Percentiles rank a stretch among this genome's conserved stretches.
phyloP scores from a whole-genome alignment of 2,329 filamentous ascomycete genomes.

The Neonectria ditissima region DNA sequence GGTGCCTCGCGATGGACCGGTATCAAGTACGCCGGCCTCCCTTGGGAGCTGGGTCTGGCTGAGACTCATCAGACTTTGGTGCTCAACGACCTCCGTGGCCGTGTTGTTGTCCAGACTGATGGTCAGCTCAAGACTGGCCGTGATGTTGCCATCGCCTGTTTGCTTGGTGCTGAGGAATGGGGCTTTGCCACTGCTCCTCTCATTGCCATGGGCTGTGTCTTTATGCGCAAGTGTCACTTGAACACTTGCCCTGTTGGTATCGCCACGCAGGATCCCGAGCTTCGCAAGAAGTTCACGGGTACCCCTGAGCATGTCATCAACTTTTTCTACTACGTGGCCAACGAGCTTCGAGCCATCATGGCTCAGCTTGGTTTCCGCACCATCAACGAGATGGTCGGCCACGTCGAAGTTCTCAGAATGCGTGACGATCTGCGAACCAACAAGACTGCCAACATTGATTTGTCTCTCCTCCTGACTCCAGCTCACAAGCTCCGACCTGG shows the following conservation, averaged over 20 bases:
- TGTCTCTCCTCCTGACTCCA: constrained; percentile 92
- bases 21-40: constrained; percentile 97
- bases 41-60: constrained; percentile 95
- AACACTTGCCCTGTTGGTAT: constrained; percentile 94
- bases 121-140: constrained; percentile 92
- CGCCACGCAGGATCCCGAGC: constrained; percentile 93
- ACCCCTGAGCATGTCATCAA: constrained; percentile 98
- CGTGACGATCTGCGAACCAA: constrained; percentile 87
- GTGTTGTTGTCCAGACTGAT: constrained; percentile 96
- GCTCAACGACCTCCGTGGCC: constrained; percentile 92
- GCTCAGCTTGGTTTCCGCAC: constrained; percentile 93
- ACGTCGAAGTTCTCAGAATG: constrained; percentile 86
- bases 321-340: constrained; percentile 98
- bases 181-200: constrained; percentile 95
- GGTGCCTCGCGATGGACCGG: constrained; percentile 98
- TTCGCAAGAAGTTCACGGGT: constrained; percentile 92
- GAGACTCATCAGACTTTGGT: constrained; percentile 98
- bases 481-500: constrained; percentile 96
- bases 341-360: constrained; percentile 97
- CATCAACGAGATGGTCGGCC: constrained; percentile 98
- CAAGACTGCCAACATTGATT: constrained; percentile 93
- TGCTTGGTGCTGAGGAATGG: constrained; percentile 98
- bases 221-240: constrained; percentile 84
- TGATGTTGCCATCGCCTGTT: constrained; percentile 92
- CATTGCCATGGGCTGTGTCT: constrained; percentile 96